phyloP scores from a whole-genome alignment of 352 stramenopile species.

The Hyaloperonospora arabidopsidis region DNA sequence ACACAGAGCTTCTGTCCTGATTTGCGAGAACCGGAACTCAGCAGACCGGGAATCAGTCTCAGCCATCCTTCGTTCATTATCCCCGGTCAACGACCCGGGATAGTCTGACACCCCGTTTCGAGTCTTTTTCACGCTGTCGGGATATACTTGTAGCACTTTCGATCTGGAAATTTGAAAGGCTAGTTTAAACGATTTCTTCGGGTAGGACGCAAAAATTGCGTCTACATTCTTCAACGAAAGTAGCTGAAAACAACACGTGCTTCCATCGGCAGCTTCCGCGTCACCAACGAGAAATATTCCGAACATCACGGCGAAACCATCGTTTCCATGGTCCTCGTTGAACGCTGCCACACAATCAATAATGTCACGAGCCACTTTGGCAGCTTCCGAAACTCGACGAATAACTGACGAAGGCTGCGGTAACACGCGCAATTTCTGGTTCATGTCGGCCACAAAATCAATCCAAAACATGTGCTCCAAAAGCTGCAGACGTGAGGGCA shows the following conservation, averaged over 20 bases:
- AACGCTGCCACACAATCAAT: constrained; percentile 44
- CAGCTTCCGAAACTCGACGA: constrained; percentile 30
- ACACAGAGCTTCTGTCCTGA: constrained; percentile 74
- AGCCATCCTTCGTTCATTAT: constrained; percentile 18
- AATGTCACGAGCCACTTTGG: constrained; percentile 30
- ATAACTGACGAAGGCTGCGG: constrained; percentile 42
- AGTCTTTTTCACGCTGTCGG: constrained; percentile 4
- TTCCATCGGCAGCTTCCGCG: constrained; percentile 29
- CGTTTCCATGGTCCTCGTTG: constrained; percentile 49
- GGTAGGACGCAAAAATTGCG: constrained; percentile 28
- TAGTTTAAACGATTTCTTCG: constrained; percentile 52
- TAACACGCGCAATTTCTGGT: constrained; percentile 57
- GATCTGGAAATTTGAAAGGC: constrained; percentile 45
- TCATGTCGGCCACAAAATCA: constrained; percentile 68
- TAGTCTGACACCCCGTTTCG: constrained; percentile 1
- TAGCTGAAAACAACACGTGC: constrained; percentile 36
- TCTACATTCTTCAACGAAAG: constrained; percentile 28
- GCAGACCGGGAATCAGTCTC: constrained; percentile 44
- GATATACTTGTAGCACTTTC: constrained; percentile 4
- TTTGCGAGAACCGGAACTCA: constrained; percentile 66
- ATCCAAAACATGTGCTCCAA: constrained; percentile 81
- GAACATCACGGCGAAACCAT: constrained; percentile 51
- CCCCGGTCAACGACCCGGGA: constrained; percentile 4
- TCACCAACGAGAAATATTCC: constrained; percentile 40
- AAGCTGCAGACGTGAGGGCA: constrained; percentile 56